These are phyloP conservation scores for Plasmopara muralis DNA, from an alignment of 352 stramenopile genomes.

Conservation along the genomic window DNA sequence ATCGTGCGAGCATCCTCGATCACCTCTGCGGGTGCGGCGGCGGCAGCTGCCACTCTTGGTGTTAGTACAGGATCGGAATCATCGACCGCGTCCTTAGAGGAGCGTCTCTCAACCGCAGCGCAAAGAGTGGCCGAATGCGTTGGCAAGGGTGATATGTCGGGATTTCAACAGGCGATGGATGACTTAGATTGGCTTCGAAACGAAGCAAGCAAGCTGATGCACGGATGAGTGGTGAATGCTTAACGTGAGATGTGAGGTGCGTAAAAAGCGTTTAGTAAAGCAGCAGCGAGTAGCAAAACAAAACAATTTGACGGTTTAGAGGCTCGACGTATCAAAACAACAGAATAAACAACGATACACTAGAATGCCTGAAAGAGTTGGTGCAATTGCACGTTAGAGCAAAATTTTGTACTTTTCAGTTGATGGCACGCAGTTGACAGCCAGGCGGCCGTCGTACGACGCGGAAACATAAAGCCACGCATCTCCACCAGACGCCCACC, in stretches of 20 bases:
- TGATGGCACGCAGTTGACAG: slow-evolving; percentile 95
- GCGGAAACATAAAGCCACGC: slow-evolving; percentile 95
- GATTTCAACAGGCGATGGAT: slow-evolving; percentile 76
- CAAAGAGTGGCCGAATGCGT: slow-evolving; percentile 72
- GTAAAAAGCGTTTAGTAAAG: slow-evolving; percentile 30
- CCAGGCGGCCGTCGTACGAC: slow-evolving; percentile 93
- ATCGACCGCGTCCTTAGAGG: slow-evolving; percentile 35
- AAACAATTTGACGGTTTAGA: slow-evolving; percentile 20
- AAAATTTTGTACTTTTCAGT: slow-evolving; percentile 99
- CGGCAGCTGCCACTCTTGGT: slow-evolving; percentile 14
- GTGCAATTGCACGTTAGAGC: slow-evolving; percentile 45
- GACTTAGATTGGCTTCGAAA: slow-evolving; percentile 73
- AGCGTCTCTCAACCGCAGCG: slow-evolving; percentile 54
- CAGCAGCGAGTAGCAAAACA: slow-evolving; percentile 18
- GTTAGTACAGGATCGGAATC: slow-evolving; percentile 27
- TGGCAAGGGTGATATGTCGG: slow-evolving; percentile 69
- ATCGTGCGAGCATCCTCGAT: slow-evolving; percentile 37
- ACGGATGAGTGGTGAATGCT: slow-evolving; percentile 29
- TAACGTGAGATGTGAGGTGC: slow-evolving; percentile 22
- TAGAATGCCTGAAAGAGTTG: slow-evolving; percentile 7
- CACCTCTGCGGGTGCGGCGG: slow-evolving; percentile 17
- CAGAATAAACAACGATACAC: slow-evolving; percentile 26
- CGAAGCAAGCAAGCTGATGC: slow-evolving; percentile 72
- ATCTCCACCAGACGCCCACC: slow-evolving; percentile 89
- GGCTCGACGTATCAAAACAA: slow-evolving; percentile 20